These are phyloP conservation scores for Diaporthe amygdali DNA, from an alignment of 2,329 filamentous ascomycete species.

Conservation along the genomic window DNA sequence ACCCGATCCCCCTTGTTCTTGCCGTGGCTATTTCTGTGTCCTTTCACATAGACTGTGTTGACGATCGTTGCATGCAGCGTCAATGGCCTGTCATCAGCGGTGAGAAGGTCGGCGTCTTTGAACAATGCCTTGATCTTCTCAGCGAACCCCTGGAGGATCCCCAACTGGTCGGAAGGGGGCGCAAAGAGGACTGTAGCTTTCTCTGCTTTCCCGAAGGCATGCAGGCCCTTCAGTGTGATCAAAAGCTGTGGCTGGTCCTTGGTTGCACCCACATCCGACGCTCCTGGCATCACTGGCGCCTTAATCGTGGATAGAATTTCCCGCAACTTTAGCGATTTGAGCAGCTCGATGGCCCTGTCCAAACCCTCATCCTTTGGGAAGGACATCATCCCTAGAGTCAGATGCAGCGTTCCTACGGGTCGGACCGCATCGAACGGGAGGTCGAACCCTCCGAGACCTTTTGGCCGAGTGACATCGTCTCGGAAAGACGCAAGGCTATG, in stretches of 20 bases:
- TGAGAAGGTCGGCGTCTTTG: constrained; percentile 58
- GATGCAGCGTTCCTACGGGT: constrained; percentile 80
- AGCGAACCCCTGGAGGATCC: constrained; percentile 62
- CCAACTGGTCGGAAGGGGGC: constrained; percentile 58
- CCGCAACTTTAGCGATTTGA: constrained; percentile 43
- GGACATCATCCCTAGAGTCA: constrained; percentile 88
- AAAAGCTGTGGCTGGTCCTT: constrained; percentile 33
- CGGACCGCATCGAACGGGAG: constrained; percentile 73
- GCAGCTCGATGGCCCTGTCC: constrained; percentile 45
- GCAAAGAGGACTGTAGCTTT: constrained; percentile 71
- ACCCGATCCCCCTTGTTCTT: constrained; percentile 38
- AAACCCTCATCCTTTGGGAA: constrained; percentile 57
- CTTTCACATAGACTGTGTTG: constrained; percentile 80
- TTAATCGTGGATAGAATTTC: constrained; percentile 42
- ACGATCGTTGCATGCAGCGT: constrained; percentile 84
- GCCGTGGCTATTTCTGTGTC: constrained; percentile 32
- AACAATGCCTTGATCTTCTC: constrained; percentile 60
- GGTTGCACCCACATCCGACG: background rate
- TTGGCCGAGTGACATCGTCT: constrained; percentile 53
- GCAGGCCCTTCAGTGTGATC: constrained; percentile 59
- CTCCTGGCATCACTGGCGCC: constrained; percentile 22
- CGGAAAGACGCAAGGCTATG: constrained; percentile 65
- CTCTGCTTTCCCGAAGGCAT: constrained; percentile 62
- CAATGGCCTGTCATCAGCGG: constrained; percentile 65
- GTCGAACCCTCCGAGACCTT: constrained; percentile 44